A percentile compares a stretch with the other conserved stretches of the same genome.
These are phyloP conservation scores for Ustulina deusta DNA, from an alignment of 2,329 filamentous ascomycete genomes.

Conservation along the genomic window DNA sequence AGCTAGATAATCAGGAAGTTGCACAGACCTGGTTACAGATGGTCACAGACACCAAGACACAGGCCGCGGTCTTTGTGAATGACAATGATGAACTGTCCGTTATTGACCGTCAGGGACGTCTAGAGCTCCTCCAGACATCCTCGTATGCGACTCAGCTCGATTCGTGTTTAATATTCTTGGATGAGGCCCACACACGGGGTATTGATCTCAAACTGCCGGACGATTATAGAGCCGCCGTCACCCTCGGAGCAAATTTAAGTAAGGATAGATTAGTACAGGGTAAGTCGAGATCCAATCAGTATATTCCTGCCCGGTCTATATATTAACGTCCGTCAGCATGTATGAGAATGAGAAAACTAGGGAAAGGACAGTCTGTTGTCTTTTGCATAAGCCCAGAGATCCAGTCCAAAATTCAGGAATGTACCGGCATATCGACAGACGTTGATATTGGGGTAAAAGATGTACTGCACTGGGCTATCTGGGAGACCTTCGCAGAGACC, in stretches of 20 bases:
- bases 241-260: conserved; percentile 66
- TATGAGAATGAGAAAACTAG: conserved; percentile 72
- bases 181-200: conserved; percentile 70
- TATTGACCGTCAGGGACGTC: conserved; percentile 51
- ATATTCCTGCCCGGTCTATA: too few relatives aligned
- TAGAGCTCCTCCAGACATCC: conserved; percentile 64
- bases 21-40: conserved; percentile 63
- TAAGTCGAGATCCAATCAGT: conserved; percentile 42
- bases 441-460: conserved; percentile 6
- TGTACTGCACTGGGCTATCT: conserved; percentile 28
- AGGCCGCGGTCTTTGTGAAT: conserved; percentile 67
- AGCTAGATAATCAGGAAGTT: conserved; percentile 67
- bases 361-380: conserved; percentile 63
- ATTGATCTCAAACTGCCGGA: conserved; percentile 69
- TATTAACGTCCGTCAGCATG: conserved; percentile 59
- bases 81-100: conserved; percentile 60
- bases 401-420: conserved; percentile 10
- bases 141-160: conserved; percentile 63
- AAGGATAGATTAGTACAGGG: conserved; percentile 74
- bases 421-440: not conserved
- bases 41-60: conserved; percentile 54
- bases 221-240: conserved; percentile 63
- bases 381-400: conserved; percentile 52
- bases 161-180: conserved; percentile 68
- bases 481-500: conserved; percentile 34